Conservation (phyloP, 2,329 filamentous ascomycete genomes). For the Teratosphaeria epicoccoides region DNA sequence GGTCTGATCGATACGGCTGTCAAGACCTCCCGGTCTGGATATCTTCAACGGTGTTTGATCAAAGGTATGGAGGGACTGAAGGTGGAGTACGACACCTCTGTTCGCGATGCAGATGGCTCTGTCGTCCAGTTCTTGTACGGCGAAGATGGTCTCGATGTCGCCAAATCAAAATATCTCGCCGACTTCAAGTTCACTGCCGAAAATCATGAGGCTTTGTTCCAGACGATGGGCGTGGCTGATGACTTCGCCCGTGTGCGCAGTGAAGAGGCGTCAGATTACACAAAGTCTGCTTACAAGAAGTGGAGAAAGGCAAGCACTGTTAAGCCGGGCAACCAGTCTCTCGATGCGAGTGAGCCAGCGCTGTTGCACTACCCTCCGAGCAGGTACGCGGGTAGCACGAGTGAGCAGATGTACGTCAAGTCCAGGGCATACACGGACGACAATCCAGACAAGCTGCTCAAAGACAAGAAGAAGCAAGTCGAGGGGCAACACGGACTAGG, state of each 20-base stretch:
- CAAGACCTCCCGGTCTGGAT: conserved; percentile 94
- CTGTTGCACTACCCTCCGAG: conserved; percentile 63
- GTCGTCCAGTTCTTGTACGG: conserved; percentile 94
- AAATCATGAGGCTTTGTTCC: conserved; percentile 71
- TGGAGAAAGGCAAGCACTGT: conserved; percentile 59
- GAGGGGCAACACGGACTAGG: conserved; percentile 31
- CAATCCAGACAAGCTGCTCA: conserved; percentile 54
- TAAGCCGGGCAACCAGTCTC: conserved; percentile 4
- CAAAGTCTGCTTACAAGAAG: conserved; percentile 63
- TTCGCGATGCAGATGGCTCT: conserved; percentile 85
- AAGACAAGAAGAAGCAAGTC: conserved; percentile 47
- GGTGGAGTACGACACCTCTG: conserved; percentile 87
- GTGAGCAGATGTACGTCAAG: conserved; percentile 68
- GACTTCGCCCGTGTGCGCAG: conserved; percentile 47
- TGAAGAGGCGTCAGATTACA: conserved; percentile 53
- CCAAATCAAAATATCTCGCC: conserved; percentile 81
- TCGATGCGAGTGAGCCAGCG: conserved; percentile 63
- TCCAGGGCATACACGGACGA: conserved; percentile 66
- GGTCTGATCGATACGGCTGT: conserved; percentile 98
- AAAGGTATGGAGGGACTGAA: conserved; percentile 96
- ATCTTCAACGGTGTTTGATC: conserved; percentile 91
- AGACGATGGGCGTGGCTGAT: conserved; percentile 58
- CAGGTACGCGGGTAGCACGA: conserved; percentile 72
- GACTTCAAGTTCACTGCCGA: conserved; percentile 85
- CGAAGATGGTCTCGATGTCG: conserved; percentile 88